Conservation (phyloP, 116 monocot genomes). For the Zostera marina region DNA sequence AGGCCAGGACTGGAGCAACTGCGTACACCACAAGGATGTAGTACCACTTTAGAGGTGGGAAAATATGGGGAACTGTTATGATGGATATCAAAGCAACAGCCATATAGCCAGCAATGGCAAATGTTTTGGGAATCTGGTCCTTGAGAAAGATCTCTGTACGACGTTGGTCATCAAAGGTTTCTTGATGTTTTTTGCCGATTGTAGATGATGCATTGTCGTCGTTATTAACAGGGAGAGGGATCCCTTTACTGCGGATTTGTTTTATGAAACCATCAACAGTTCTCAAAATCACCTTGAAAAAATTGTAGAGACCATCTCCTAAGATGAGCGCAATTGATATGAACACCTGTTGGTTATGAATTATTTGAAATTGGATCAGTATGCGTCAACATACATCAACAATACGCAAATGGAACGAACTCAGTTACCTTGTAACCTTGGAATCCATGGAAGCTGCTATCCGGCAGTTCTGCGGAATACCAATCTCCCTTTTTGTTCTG, state of each 20-base stretch:
- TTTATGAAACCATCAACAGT: conserved; percentile 10
- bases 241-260: conserved; percentile 4
- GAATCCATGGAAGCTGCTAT: conserved; percentile 21
- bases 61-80: conserved; percentile 38
- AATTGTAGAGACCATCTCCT: conserved; percentile 87
- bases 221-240: conserved; percentile 25
- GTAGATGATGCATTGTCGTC: conserved; percentile 1
- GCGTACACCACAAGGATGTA: conserved; percentile 31
- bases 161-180: conserved; percentile 33
- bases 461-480: conserved; percentile 17
- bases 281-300: conserved; percentile 39
- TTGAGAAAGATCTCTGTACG: conserved; percentile 33
- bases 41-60: conserved; percentile 48
- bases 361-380: too few relatives aligned
- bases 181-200: not conserved
- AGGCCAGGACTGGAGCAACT: conserved; percentile 36
- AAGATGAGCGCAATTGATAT: conserved; percentile 79
- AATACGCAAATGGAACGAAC: too few relatives aligned
- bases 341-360: conserved; percentile 87
- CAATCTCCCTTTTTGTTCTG: conserved; percentile 21
- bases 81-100: conserved; percentile 26
- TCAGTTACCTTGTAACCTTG: conserved; percentile 31
- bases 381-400: too few relatives aligned
- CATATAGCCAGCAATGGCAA: conserved; percentile 26
- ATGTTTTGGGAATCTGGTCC: conserved; percentile 32